These are phyloP conservation scores for Mikania micrantha DNA, from an alignment of 129 eudicot genomes.

Conservation along the genomic window DNA sequence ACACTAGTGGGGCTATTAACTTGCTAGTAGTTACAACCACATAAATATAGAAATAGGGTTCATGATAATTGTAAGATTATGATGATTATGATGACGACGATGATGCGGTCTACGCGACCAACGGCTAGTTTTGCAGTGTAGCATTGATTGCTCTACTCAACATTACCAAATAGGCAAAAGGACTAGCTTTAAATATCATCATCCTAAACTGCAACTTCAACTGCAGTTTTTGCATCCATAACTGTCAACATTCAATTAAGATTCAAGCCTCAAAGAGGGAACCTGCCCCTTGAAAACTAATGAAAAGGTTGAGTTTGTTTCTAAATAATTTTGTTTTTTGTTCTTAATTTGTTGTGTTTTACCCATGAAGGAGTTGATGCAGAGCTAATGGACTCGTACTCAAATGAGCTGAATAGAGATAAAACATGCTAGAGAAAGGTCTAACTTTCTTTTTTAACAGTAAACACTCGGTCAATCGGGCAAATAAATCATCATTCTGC, in stretches of 20 bases:
- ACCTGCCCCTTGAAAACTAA: too few species aligned
- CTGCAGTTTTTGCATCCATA: constrained; percentile 22
- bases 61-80: constrained; percentile 5
- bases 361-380: too few species aligned
- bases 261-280: constrained; percentile 22
- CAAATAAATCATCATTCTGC: too few species aligned
- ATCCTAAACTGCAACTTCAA: constrained; percentile 14
- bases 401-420: too few species aligned
- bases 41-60: constrained; percentile 3
- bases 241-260: constrained; percentile 14
- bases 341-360: too few species aligned
- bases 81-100: constrained; percentile 7
- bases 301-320: too few species aligned
- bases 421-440: too few species aligned
- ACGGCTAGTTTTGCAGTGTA: neutral
- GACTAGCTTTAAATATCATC: constrained; percentile 23
- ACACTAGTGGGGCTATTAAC: constrained; percentile 25
- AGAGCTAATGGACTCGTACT: too few species aligned
- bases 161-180: constrained; percentile 22
- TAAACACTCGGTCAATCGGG: too few species aligned
- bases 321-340: too few species aligned
- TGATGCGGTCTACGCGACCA: constrained; percentile 23
- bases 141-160: neutral
- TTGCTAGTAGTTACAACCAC: constrained; percentile 13
- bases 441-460: too few species aligned